Conservation (phyloP, 1,284 basidiomycete genomes). For the Tilletiaria anomala region DNA sequence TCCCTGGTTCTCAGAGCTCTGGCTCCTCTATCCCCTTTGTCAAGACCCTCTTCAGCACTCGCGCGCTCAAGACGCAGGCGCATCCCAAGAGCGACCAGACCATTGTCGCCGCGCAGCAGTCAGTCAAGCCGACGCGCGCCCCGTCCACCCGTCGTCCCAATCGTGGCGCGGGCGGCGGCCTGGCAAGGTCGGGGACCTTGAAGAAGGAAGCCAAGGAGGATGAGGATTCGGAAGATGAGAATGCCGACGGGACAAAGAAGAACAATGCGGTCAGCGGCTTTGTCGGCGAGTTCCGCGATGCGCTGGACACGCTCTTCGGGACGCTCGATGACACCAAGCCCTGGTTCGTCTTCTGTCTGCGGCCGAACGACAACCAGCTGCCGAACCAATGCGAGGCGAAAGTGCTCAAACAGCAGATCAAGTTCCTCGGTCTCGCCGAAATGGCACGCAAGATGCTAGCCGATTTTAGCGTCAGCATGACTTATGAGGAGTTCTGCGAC, state of each 20-base stretch:
- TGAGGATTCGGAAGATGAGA: constrained; percentile 41
- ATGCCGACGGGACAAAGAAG: constrained; percentile 9
- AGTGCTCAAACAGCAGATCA: constrained; percentile 78
- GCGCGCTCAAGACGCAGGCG: constrained; percentile 72
- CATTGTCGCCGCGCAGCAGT: constrained; percentile 75
- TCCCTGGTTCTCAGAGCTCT: no score
- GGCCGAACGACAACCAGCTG: constrained; percentile 84
- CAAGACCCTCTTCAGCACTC: constrained; percentile 70
- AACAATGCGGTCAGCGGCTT: constrained; percentile 50
- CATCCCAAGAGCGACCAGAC: constrained; percentile 86
- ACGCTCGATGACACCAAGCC: constrained; percentile 77
- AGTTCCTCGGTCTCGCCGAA: constrained; percentile 64
- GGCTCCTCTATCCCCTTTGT: constrained; percentile 54
- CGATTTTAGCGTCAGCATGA: constrained; percentile 55
- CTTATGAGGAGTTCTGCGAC: constrained; percentile 71
- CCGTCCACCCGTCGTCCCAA: constrained; percentile 48
- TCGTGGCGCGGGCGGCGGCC: constrained; percentile 8
- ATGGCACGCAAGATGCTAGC: constrained; percentile 42
- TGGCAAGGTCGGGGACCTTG: constrained; percentile 5
- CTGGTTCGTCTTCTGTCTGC: constrained; percentile 84
- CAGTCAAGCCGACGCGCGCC: constrained; percentile 77
- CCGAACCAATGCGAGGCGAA: constrained; percentile 85
- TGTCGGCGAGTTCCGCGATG: constrained; percentile 56
- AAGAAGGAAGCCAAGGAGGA: constrained; percentile 48
- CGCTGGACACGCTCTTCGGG: constrained; percentile 70